These are phyloP conservation scores for Candida argentea DNA, from an alignment of 805 yeast genomes.

Conservation along the genomic window DNA sequence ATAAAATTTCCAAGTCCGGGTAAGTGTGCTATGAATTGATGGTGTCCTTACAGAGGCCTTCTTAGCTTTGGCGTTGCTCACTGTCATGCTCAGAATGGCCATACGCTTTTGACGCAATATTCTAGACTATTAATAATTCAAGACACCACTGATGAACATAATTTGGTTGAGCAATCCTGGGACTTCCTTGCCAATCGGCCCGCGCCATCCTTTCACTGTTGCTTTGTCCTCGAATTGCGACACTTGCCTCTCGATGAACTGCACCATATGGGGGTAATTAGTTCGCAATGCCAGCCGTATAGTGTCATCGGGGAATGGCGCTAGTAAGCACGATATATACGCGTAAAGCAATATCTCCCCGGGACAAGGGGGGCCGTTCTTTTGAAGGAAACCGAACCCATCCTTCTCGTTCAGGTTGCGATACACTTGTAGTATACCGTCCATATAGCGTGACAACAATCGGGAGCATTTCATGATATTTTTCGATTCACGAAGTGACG, in stretches of 20 bases:
- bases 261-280: conserved; percentile 20
- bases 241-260: conserved; percentile 6
- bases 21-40: too few relatives aligned
- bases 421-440: conserved; percentile 9
- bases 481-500: conserved; percentile 20
- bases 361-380: conserved; percentile 8
- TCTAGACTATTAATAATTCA: background rate
- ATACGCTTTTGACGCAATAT: too few relatives aligned
- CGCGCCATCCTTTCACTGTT: too few relatives aligned
- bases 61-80: too few relatives aligned
- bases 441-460: conserved; percentile 13
- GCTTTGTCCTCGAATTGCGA: too few relatives aligned
- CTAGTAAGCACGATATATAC: conserved; percentile 20
- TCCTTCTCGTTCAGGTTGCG: conserved; percentile 7
- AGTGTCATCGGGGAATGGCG: conserved; percentile 32
- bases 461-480: conserved; percentile 23
- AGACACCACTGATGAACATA: conserved; percentile 5
- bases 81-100: too few relatives aligned
- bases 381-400: too few relatives aligned
- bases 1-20: too few relatives aligned
- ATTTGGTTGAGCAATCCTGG: conserved; percentile 30
- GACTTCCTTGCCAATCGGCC: conserved; percentile 16
- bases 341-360: conserved; percentile 23
- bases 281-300: conserved; percentile 21
- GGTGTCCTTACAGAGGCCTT: too few relatives aligned